Percentiles rank a stretch among this genome's conserved stretches.
phyloP scores from a whole-genome alignment of 2,329 filamentous ascomycete species.

The Colletotrichum higginsianum region DNA sequence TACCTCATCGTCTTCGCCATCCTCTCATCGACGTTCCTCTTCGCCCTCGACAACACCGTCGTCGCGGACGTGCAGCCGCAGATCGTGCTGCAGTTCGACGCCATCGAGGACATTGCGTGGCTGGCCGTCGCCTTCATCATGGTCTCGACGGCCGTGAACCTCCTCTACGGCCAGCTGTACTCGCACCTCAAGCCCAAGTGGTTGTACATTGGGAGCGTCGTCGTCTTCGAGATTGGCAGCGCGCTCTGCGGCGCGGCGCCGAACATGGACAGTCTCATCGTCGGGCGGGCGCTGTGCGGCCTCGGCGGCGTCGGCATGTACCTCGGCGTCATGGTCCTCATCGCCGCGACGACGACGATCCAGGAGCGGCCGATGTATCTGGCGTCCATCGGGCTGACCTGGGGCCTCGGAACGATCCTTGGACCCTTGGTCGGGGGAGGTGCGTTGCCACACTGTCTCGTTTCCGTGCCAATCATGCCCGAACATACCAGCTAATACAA shows the following conservation, averaged over 20 bases:
- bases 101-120: conserved; percentile 57
- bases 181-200: conserved; percentile 52
- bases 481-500: neutral
- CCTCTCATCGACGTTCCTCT: conserved; percentile 50
- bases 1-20: conserved; percentile 43
- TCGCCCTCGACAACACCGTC: conserved; percentile 60
- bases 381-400: conserved; percentile 49
- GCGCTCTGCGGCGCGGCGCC: conserved; percentile 57
- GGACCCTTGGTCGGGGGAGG: conserved; percentile 57
- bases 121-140: conserved; percentile 51
- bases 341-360: conserved; percentile 26
- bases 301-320: conserved; percentile 51
- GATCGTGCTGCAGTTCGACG: conserved; percentile 54
- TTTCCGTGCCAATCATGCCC: neutral
- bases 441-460: neutral
- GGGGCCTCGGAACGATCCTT: conserved; percentile 62
- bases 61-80: conserved; percentile 60
- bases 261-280: conserved; percentile 59
- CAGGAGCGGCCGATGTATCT: conserved; percentile 42
- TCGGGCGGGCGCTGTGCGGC: conserved; percentile 59
- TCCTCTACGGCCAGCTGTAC: conserved; percentile 47
- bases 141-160: conserved; percentile 22
- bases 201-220: conserved; percentile 50
- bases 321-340: conserved; percentile 38
- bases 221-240: conserved; percentile 56